Evolutionary conservation across 176 grass and related monocot species (phyloP).

Genomic region (Typha latifolia): DNA sequence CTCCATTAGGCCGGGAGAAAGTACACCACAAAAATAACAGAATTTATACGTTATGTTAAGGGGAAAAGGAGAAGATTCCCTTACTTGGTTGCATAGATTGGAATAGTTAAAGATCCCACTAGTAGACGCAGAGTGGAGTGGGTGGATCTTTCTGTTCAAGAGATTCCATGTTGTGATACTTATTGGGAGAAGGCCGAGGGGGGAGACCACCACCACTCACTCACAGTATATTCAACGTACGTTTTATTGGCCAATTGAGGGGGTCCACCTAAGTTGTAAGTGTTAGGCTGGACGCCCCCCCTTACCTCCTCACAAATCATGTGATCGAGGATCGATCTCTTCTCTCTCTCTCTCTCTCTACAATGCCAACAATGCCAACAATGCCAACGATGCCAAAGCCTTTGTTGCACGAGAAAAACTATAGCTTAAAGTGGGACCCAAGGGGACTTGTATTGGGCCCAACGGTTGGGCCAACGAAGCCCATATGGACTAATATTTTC

Average conservation of each 20-base stretch:
- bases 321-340: not conserved
- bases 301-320: too few species aligned
- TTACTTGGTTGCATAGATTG: not conserved
- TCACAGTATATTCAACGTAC: not conserved
- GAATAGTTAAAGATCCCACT: not conserved
- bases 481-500: too few species aligned
- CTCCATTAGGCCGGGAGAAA: slow-evolving; percentile 1
- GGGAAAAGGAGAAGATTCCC: slow-evolving; percentile 2
- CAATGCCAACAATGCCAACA: too few species aligned
- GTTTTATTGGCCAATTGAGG: not conserved
- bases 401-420: too few species aligned
- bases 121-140: not conserved
- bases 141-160: not conserved
- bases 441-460: too few species aligned
- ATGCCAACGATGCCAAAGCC: too few species aligned
- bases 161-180: not conserved
- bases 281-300: too few species aligned
- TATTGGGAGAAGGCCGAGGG: not conserved
- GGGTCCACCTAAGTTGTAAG: not conserved
- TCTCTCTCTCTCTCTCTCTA: not conserved
- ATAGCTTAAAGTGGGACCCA: too few species aligned
- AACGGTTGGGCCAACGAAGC: too few species aligned
- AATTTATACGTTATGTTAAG: not conserved
- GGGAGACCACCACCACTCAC: not conserved
- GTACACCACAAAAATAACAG: not conserved